Evolutionary conservation across 2,329 filamentous ascomycete species (phyloP), one percentile per base, ranked within the genome.

Genomic region (Pestalotiopsis sp.): DNA sequence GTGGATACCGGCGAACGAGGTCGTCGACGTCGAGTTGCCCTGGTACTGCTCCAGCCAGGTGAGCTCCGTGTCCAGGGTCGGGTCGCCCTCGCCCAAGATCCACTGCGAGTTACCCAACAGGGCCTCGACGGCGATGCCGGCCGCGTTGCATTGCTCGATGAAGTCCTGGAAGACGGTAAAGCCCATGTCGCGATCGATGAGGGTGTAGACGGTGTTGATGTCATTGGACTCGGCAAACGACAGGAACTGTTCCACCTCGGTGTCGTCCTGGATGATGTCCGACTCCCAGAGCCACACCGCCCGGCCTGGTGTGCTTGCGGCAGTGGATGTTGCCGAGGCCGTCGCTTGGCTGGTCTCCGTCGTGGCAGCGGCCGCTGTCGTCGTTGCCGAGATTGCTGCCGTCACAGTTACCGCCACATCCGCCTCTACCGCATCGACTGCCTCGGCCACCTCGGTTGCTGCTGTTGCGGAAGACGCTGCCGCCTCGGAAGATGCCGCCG

Each of bases 31-130:
- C 1, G 57, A 11, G 25, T 56, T 67, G 17, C 56, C 66, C 14
- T 67, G 66, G 58, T 67, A 67, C 39, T 67, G 66, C 66, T 67
- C 66, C 20, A 67, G 38, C 66, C 66, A 67, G 38, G 12, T 57
- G 31, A 67, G 66, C 20, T 67, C 31, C 3, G 36, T 25, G 6
- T 67, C 57, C 38, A 67, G 45, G 20, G 57, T 67, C 23, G 66
- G 66, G 14, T 60, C 39, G 38, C 66, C 66, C 38, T 52, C 20
- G 31, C 59, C 66, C 20, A 62, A 20, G 20, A 67, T 61, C 66
- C 66, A 67, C 20, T 67, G 17, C 20, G 66, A 45, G 39, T 67
- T 62, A 14, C 66, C 66, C 39, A 67, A 62, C 56, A 67, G 25
- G 9, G 66, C 66, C 31, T 52, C 57, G 57, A 67, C 66, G 11